Conservation (phyloP, 495 filamentous ascomycete genomes). For the Trichoderma gamsii region DNA sequence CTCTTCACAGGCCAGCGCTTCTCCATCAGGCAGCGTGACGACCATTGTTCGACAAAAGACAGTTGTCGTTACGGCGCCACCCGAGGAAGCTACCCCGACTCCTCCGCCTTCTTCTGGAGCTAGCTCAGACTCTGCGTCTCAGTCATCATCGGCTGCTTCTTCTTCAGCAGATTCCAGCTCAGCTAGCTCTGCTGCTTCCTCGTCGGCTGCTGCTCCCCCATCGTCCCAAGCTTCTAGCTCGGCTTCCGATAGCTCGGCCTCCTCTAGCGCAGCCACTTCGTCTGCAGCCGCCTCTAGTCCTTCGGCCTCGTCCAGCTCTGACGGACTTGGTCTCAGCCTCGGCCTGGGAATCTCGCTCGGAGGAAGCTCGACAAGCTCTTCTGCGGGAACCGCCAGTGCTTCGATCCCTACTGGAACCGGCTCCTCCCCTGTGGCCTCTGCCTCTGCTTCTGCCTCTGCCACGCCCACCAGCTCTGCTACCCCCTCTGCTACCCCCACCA, state of each 20-base stretch:
- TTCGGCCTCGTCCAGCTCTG: not conserved
- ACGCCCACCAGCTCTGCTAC: not conserved
- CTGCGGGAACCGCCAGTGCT: not conserved
- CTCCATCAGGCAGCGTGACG: not conserved
- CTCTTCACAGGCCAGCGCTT: not conserved
- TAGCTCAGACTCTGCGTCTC: not conserved
- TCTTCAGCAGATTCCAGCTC: not conserved
- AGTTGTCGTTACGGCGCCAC: not conserved
- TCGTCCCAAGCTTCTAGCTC: not conserved
- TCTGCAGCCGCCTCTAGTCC: not conserved
- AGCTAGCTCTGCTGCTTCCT: not conserved
- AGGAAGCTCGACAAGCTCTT: not conserved
- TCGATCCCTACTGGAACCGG: not conserved
- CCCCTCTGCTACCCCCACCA: not conserved
- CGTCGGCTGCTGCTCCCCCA: not conserved
- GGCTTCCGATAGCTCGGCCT: not conserved
- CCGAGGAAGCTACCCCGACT: not conserved
- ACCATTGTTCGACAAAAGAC: not conserved
- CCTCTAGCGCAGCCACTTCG: not conserved
- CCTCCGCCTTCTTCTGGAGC: not conserved
- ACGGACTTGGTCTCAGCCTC: not conserved
- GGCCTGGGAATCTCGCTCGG: not conserved
- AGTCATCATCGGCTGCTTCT: not conserved
- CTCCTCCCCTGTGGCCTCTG: not conserved
- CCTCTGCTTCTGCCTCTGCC: not conserved